These are phyloP conservation scores for Pseudotsuga menziesii DNA, from an alignment of 75 land plant species.

Conservation along the genomic window DNA sequence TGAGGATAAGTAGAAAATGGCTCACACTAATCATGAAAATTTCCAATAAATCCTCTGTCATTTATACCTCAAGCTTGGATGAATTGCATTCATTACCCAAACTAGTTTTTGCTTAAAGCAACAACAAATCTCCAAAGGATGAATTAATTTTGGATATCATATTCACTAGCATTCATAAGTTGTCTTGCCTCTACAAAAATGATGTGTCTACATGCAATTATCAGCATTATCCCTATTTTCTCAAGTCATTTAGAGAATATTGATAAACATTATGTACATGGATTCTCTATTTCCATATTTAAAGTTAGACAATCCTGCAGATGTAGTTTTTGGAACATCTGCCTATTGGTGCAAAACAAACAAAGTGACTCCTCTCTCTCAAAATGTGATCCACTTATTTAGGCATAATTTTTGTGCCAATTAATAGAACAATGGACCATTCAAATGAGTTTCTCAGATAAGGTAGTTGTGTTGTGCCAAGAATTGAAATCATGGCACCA, in stretches of 20 bases:
- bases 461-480: conserved; percentile 11
- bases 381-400: conserved; percentile 66
- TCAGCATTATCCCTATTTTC: conserved; percentile 24
- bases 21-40: conserved; percentile 77
- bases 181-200: conserved; percentile 59
- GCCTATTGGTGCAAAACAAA: conserved; percentile 69
- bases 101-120: conserved; percentile 47
- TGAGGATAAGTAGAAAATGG: conserved; percentile 83
- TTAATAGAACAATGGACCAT: conserved; percentile 62
- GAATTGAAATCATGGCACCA: conserved; percentile 15
- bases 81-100: conserved; percentile 86
- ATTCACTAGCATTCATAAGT: conserved; percentile 29
- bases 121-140: conserved; percentile 60
- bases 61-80: conserved; percentile 49
- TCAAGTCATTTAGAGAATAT: conserved; percentile 38
- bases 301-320: conserved; percentile 43
- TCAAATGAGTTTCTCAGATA: conserved; percentile 16
- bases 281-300: conserved; percentile 9
- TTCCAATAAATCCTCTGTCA: conserved; percentile 61
- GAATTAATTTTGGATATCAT: conserved; percentile 89
- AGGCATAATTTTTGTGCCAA: conserved; percentile 74
- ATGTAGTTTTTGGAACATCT: conserved; percentile 43
- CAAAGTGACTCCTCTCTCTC: conserved; percentile 64
- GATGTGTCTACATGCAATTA: conserved; percentile 15
- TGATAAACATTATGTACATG: conserved; percentile 47